A percentile compares a stretch with the other conserved stretches of the same genome.
phyloP scores from a whole-genome alignment of 2,329 filamentous ascomycete species.

The Phyllachora maydis region DNA sequence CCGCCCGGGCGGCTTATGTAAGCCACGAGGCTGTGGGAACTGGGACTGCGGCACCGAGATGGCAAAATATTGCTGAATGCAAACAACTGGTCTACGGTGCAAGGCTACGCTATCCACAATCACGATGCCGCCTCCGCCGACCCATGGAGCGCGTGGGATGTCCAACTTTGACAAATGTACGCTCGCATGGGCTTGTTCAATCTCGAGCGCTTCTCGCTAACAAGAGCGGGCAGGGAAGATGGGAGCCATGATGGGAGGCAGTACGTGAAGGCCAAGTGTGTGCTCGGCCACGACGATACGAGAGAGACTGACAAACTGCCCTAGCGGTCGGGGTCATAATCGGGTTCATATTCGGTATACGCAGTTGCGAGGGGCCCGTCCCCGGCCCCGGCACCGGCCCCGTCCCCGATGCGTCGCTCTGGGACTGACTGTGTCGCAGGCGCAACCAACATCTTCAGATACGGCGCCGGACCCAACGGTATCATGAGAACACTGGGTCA shows the following conservation, averaged over 20 bases:
- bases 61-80: too few relatives aligned
- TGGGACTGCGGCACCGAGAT: too few relatives aligned
- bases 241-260: slow-evolving; percentile 96
- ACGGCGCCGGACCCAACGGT: slow-evolving; percentile 80
- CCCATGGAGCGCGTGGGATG: slow-evolving; percentile 16
- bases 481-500: slow-evolving; percentile 88
- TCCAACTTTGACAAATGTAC: slow-evolving; percentile 34
- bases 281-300: background rate
- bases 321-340: slow-evolving; percentile 88
- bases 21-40: too few relatives aligned
- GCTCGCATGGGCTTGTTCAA: slow-evolving; percentile 3
- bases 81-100: too few relatives aligned
- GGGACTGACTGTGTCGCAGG: background rate
- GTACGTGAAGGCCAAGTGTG: slow-evolving; percentile 38
- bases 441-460: slow-evolving; percentile 56
- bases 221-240: slow-evolving; percentile 56
- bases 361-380: background rate
- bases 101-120: too few relatives aligned
- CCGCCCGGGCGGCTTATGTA: too few relatives aligned
- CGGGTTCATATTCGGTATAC: slow-evolving; percentile 96
- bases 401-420: background rate
- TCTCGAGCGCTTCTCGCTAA: slow-evolving; percentile 3
- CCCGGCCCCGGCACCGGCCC: too few relatives aligned
- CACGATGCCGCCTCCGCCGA: slow-evolving; percentile 13
- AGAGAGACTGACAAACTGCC: slow-evolving; percentile 11